Evolutionary conservation across 352 stramenopile genomes (phyloP).

Genomic region (Thalassiosira sp.): DNA sequence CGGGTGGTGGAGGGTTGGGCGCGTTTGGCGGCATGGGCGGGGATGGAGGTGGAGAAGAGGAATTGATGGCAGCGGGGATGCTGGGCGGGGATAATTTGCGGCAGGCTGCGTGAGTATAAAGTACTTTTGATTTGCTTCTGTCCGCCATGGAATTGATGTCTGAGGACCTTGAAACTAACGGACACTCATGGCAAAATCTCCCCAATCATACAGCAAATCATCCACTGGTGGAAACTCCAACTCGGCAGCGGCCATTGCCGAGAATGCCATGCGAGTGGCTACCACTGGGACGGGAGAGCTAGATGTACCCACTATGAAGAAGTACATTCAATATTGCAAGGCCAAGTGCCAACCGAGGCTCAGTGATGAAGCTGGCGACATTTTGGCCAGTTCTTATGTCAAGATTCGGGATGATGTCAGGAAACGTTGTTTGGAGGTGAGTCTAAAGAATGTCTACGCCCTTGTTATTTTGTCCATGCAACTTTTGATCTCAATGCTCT

Average conservation of each 20-base stretch:
- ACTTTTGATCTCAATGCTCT: conserved; percentile 5
- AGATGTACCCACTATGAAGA: conserved; percentile 91
- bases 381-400: conserved; percentile 96
- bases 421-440: conserved; percentile 77
- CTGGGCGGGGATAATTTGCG: conserved; percentile 43
- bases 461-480: conserved; percentile 7
- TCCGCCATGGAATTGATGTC: not conserved
- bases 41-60: conserved; percentile 57
- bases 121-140: not conserved
- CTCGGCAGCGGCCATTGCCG: conserved; percentile 72
- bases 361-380: conserved; percentile 88
- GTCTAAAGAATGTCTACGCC: conserved; percentile 2
- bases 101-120: conserved; percentile 45
- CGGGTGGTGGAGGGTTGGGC: conserved; percentile 28
- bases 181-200: not conserved
- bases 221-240: conserved; percentile 36
- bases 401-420: conserved; percentile 95
- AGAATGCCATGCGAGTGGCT: conserved; percentile 78
- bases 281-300: conserved; percentile 74
- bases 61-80: conserved; percentile 56
- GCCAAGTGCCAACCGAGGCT: conserved; percentile 90
- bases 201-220: conserved; percentile 32
- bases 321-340: conserved; percentile 98
- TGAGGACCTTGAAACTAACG: conserved; percentile 2
- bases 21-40: conserved; percentile 25